A percentile compares a stretch with the other conserved stretches of the same genome.
Evolutionary conservation across 306 rosid species (phyloP).

Genomic region (Ammopiptanthus mongolicus): DNA sequence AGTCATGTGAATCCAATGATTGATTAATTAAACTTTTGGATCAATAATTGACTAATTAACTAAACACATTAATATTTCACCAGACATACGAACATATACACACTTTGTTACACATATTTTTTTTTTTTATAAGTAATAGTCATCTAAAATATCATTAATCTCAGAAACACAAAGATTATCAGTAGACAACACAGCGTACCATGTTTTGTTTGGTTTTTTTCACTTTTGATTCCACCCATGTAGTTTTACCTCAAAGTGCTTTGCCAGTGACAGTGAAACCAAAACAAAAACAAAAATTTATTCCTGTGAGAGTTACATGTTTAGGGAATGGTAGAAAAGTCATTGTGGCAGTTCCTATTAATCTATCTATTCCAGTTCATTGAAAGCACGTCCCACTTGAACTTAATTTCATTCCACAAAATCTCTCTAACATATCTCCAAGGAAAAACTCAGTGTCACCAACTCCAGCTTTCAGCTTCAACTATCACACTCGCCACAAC

Average conservation of each 20-base stretch:
- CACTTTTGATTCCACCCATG: not conserved
- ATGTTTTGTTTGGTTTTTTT: not conserved
- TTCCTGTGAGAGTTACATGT: conserved; percentile 10
- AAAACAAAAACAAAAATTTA: not conserved
- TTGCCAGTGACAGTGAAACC: not conserved
- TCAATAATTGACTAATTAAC: conserved; percentile 4
- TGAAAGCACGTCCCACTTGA: conserved; percentile 35
- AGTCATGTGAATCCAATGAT: conserved; percentile 18
- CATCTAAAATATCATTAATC: not conserved
- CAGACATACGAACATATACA: not conserved
- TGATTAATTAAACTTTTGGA: conserved; percentile 3
- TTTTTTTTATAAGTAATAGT: too few relatives aligned
- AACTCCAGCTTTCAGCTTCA: conserved; percentile 63
- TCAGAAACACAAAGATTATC: not conserved
- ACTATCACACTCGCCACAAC: conserved; percentile 26
- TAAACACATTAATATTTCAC: not conserved
- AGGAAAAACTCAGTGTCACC: conserved; percentile 44
- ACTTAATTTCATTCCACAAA: conserved; percentile 34
- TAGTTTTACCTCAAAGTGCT: conserved; percentile 4
- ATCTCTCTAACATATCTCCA: conserved; percentile 47
- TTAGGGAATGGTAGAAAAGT: conserved; percentile 59
- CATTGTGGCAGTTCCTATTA: conserved; percentile 36
- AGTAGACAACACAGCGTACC: not conserved
- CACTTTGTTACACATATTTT: not conserved
- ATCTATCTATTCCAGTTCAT: conserved; percentile 43